phyloP scores from a whole-genome alignment of 2,329 filamentous ascomycete species.

The Cladophialophora bantiana region DNA sequence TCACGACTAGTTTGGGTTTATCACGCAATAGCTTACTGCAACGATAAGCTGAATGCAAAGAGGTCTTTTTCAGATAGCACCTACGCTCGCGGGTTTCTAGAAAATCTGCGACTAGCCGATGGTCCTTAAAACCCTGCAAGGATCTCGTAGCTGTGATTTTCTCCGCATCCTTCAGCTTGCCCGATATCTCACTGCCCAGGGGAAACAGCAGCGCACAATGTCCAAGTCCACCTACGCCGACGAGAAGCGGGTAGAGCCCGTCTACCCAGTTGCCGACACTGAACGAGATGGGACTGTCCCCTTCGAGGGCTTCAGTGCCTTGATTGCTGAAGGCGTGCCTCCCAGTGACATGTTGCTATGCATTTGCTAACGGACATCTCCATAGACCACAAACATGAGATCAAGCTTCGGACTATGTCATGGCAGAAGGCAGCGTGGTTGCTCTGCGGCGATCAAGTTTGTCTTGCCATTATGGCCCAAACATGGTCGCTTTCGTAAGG shows the following conservation, averaged over 20 bases:
- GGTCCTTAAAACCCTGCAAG: conserved; percentile 11
- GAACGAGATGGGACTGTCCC: neutral
- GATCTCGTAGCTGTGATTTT: neutral
- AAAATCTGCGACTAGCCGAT: neutral
- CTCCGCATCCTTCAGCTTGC: conserved; percentile 3
- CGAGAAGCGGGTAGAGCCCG: conserved; percentile 8
- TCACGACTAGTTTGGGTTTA: conserved; percentile 22
- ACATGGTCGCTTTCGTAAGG: conserved; percentile 55
- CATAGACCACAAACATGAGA: conserved; percentile 57
- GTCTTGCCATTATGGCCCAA: conserved; percentile 61
- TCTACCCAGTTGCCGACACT: neutral
- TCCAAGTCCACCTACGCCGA: conserved; percentile 13
- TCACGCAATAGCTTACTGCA: conserved; percentile 24
- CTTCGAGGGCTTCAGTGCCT: conserved; percentile 28
- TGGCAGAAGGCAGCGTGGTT: conserved; percentile 61
- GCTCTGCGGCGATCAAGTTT: conserved; percentile 58
- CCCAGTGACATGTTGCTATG: neutral
- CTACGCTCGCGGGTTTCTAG: neutral
- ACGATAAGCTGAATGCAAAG: conserved; percentile 16
- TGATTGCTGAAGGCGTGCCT: conserved; percentile 43
- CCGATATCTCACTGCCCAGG: neutral
- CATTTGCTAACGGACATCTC: conserved; percentile 9
- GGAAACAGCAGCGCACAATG: conserved; percentile 8
- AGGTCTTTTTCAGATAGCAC: conserved; percentile 7
- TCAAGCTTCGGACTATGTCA: conserved; percentile 61